phyloP scores from a whole-genome alignment of 2,329 filamentous ascomycete species.

The Penicillium sclerotigenum region DNA sequence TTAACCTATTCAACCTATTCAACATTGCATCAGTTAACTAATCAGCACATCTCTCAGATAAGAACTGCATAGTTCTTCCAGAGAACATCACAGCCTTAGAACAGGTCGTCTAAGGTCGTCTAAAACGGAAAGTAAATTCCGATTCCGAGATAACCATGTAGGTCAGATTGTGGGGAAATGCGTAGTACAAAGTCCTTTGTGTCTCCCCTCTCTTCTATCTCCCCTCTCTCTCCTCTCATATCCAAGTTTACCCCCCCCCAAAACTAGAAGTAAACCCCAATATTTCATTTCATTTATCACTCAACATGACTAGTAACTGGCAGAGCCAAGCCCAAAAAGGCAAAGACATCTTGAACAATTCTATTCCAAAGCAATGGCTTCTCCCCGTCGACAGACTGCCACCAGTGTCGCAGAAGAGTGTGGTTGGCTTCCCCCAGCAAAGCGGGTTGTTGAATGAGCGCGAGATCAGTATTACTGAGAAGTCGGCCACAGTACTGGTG shows the following conservation, averaged over 20 bases:
- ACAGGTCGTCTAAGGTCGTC: no score
- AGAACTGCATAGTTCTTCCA: no score
- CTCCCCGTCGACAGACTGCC: constrained; percentile 29
- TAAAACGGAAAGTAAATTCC: no score
- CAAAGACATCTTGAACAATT: constrained; percentile 32
- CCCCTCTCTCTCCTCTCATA: not conserved
- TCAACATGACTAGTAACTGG: constrained; percentile 30
- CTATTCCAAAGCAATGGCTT: constrained; percentile 38
- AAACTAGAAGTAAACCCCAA: not conserved
- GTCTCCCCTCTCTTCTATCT: not conserved
- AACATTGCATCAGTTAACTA: no score
- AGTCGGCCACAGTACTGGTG: constrained; percentile 31
- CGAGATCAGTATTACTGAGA: constrained; percentile 54
- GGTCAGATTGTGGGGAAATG: not conserved
- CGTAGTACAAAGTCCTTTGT: not conserved
- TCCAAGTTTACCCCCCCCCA: not conserved
- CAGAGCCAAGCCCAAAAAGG: constrained; percentile 33
- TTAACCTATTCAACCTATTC: no score
- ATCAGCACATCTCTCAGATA: not conserved
- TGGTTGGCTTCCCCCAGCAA: constrained; percentile 33
- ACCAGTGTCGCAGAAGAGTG: constrained; percentile 27
- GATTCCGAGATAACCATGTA: constrained; percentile 3
- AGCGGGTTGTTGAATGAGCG: constrained; percentile 49
- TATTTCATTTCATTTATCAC: not conserved
- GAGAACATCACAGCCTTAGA: no score